phyloP scores from a whole-genome alignment of 2,329 filamentous ascomycete genomes.

The Alternaria metachromatica region DNA sequence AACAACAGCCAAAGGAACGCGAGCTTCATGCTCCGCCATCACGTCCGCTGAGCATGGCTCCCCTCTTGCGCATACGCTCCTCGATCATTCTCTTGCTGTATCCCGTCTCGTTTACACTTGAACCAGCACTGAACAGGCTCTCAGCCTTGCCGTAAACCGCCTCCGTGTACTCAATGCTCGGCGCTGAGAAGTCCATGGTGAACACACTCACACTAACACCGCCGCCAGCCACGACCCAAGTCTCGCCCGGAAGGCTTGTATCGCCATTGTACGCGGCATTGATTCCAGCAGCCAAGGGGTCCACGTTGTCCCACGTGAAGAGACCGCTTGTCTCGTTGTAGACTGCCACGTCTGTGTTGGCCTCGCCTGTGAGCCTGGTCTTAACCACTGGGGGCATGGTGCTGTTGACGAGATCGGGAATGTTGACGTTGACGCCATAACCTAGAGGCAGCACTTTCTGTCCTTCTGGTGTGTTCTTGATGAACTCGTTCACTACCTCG shows the following conservation, averaged over 20 bases:
- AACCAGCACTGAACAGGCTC: conserved; percentile 12
- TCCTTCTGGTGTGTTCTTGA: conserved; percentile 44
- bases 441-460: conserved; percentile 54
- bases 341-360: conserved; percentile 55
- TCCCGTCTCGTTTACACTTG: conserved; percentile 5
- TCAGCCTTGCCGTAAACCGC: conserved; percentile 26
- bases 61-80: conserved; percentile 25
- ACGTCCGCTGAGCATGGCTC: conserved; percentile 11
- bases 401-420: conserved; percentile 53
- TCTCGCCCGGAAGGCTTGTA: conserved; percentile 60
- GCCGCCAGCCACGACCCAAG: conserved; percentile 54
- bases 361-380: conserved; percentile 58
- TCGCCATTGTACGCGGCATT: conserved; percentile 62
- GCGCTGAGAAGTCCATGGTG: conserved; percentile 60
- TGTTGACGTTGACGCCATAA: conserved; percentile 62
- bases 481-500: conserved; percentile 55
- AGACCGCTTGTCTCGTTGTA: conserved; percentile 53
- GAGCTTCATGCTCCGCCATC: conserved; percentile 2
- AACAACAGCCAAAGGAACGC: not conserved
- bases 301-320: conserved; percentile 59
- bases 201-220: conserved; percentile 56
- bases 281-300: conserved; percentile 55
- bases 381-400: conserved; percentile 55
- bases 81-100: conserved; percentile 29
- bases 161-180: conserved; percentile 38